phyloP scores from a whole-genome alignment of 306 rosid genomes.

The Prunus mira region DNA sequence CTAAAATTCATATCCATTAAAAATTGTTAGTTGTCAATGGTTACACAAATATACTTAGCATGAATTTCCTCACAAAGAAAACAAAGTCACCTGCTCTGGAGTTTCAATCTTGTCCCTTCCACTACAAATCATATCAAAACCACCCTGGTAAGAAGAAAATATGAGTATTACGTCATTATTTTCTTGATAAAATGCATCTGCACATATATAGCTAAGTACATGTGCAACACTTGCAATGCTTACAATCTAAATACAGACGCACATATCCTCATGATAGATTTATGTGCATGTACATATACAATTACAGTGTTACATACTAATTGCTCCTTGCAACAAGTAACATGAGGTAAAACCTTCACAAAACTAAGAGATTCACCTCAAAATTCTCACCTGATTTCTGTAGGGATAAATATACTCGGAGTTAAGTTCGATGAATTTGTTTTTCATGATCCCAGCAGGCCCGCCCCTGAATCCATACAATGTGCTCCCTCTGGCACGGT shows the following conservation, averaged over 20 bases:
- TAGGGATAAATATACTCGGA: constrained; percentile 83
- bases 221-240: background rate
- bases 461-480: constrained; percentile 94
- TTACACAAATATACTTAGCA: constrained; percentile 3
- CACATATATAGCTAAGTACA: background rate
- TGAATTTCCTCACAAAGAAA: constrained; percentile 1
- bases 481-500: constrained; percentile 69
- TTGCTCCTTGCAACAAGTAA: background rate
- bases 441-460: constrained; percentile 96
- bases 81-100: constrained; percentile 78
- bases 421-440: constrained; percentile 72
- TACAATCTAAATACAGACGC: no score
- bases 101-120: constrained; percentile 99
- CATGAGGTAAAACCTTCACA: background rate
- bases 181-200: background rate
- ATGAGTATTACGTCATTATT: constrained; percentile 4
- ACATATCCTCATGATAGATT: background rate
- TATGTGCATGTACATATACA: background rate
- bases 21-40: constrained; percentile 20
- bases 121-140: constrained; percentile 97
- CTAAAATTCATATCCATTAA: constrained; percentile 40
- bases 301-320: background rate
- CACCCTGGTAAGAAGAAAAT: constrained; percentile 67
- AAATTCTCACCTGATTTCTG: constrained; percentile 72
- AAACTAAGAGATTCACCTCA: background rate